Evolutionary conservation across 1,284 basidiomycete genomes (phyloP).

Genomic region (Tilletia setariae): DNA sequence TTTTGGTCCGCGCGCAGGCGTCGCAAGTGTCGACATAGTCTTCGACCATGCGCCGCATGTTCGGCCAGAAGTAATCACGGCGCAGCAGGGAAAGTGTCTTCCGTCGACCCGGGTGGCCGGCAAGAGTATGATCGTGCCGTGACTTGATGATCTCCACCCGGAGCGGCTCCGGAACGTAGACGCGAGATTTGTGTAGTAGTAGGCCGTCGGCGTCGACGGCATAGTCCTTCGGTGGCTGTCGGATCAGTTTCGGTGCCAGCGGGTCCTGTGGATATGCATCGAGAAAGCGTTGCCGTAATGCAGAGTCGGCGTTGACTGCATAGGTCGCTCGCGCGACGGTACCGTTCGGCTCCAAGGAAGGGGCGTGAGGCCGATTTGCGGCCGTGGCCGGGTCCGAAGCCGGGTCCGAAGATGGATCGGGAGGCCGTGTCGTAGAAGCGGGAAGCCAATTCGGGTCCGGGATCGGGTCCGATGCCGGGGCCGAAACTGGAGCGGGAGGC

Average conservation of each 20-base stretch:
- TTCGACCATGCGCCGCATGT: conserved; percentile 49
- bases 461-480: too few species aligned
- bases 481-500: too few species aligned
- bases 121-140: conserved; percentile 10
- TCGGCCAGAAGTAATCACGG: too few species aligned
- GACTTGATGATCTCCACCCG: too few species aligned
- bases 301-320: background rate
- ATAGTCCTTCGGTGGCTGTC: background rate
- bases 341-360: too few species aligned
- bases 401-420: too few species aligned
- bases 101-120: conserved; percentile 17
- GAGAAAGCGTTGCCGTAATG: background rate
- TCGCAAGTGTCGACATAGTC: conserved; percentile 57
- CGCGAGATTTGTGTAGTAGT: background rate
- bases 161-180: conserved; percentile 15
- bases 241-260: background rate
- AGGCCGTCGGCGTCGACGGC: background rate
- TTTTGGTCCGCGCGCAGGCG: conserved; percentile 56
- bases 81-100: conserved; percentile 29
- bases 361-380: too few species aligned
- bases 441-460: too few species aligned
- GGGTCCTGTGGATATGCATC: background rate
- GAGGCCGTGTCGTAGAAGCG: too few species aligned
- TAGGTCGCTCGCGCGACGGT: background rate
- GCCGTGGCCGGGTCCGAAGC: too few species aligned